A percentile compares a stretch with the other conserved stretches of the same genome.
phyloP scores from a whole-genome alignment of 2,329 filamentous ascomycete species.

The Apiospora phragmitis region DNA sequence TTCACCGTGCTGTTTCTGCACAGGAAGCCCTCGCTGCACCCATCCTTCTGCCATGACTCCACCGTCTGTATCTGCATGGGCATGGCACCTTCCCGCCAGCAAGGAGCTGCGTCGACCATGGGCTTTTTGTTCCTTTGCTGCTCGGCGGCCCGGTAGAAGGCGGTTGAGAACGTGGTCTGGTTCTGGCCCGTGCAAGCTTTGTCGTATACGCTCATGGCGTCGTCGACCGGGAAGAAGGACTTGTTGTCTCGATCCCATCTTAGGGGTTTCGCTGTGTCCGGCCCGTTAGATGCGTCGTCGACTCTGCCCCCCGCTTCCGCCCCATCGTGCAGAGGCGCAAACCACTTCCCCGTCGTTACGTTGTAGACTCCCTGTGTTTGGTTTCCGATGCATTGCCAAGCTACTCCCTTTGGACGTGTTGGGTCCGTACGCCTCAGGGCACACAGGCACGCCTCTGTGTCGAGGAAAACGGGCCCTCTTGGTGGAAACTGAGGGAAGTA shows the following conservation, averaged over 20 bases:
- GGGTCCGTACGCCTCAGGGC: slow-evolving; percentile 30
- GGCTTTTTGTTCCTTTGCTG: slow-evolving; percentile 27
- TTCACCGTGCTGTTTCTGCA: slow-evolving; percentile 49
- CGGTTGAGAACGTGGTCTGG: slow-evolving; percentile 40
- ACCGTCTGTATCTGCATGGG: slow-evolving; percentile 41
- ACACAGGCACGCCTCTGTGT: slow-evolving; percentile 39
- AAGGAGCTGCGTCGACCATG: slow-evolving; percentile 39
- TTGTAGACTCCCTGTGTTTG: slow-evolving; percentile 40
- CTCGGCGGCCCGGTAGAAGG: slow-evolving; percentile 37
- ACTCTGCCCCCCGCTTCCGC: slow-evolving; percentile 28
- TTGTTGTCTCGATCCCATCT: slow-evolving; percentile 31
- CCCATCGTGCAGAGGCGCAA: slow-evolving; percentile 30
- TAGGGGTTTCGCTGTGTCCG: slow-evolving; percentile 30
- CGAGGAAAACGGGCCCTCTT: slow-evolving; percentile 37
- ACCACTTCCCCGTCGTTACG: slow-evolving; percentile 43
- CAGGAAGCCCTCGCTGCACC: slow-evolving; percentile 43
- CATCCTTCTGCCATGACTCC: slow-evolving; percentile 35
- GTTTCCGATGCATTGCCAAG: slow-evolving; percentile 48
- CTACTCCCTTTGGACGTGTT: slow-evolving; percentile 20
- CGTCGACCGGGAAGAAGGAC: slow-evolving; percentile 24
- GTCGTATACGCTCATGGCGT: slow-evolving; percentile 35
- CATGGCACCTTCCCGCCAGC: slow-evolving; percentile 39
- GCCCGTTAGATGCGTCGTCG: slow-evolving; percentile 38
- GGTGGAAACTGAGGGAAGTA: slow-evolving; percentile 31
- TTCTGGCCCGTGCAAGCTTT: slow-evolving; percentile 43